Base-by-base conservation (phyloP, 495 filamentous ascomycete genomes). In the Corynascus novoguineensis region DNA sequence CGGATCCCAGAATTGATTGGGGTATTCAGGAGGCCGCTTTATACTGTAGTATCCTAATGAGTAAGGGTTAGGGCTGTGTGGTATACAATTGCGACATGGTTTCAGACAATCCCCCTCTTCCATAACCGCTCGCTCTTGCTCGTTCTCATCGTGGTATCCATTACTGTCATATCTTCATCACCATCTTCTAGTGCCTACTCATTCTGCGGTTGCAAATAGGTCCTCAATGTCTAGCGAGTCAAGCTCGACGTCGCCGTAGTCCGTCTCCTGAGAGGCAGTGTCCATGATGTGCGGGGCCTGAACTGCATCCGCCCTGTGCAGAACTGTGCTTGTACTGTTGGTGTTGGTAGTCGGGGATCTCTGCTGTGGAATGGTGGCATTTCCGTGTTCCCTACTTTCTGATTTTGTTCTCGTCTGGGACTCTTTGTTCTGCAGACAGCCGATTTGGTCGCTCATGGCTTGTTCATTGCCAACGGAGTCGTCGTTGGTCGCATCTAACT, bases 181-280 rank as follows among this genome's bases (percentile, higher is more conserved):
- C 17, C 27, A 59, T 29, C 7, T 41, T 9, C 9, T 15, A 15
- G 21, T 41, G 21, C 17, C 14, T 4, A 19, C 37, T 44, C 15
- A 17, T 3, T 12, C 24, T 40, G 7, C 35, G 14, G 6, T 12
- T 0, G 4, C 24, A 1, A 15, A 32, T 24, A 62, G 32, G 24
- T 37, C 55, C 2, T 40, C 55, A 46, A 58, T 22, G n/a, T 56
- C 58, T 4, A 57, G 32, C 27, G 62, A 66, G 31, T 73, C 70
- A 31, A 73, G 53, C n/a, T 69, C 69, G 5, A 58, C 53, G 7
- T 73, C 74, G 6, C 69, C 71, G 12, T 75, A 76, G 31, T 76
- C 72, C 2, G 73, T 73, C 38, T 73, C 72, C 44, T 76, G 74
- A 1, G 74, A 74, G 3, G 66, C 22, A 4, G 44, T 19, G 12